A percentile compares a stretch with the other conserved stretches of the same genome.
These are phyloP conservation scores for Penicillium daleae DNA, from an alignment of 495 filamentous ascomycete species.

Conservation along the genomic window DNA sequence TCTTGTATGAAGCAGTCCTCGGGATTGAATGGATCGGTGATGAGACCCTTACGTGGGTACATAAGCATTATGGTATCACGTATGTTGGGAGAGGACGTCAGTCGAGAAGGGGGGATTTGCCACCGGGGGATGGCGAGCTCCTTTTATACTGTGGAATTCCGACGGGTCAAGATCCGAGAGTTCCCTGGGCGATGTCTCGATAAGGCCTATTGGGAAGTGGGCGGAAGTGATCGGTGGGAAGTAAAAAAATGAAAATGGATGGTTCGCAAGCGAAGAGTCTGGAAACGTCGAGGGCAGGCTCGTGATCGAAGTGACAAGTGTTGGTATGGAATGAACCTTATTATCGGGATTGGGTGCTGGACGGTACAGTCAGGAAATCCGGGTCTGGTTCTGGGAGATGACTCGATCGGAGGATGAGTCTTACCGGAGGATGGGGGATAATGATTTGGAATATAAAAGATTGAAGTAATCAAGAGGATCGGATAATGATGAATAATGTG, in stretches of 20 bases:
- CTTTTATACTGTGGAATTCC: slow-evolving; percentile 37
- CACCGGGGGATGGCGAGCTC: slow-evolving; percentile 39
- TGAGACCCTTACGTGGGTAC: slow-evolving; percentile 55
- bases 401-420: slow-evolving; percentile 27
- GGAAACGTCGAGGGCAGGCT: slow-evolving; percentile 43
- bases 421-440: slow-evolving; percentile 11
- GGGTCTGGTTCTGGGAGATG: slow-evolving; percentile 28
- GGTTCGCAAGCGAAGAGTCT: slow-evolving; percentile 35
- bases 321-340: slow-evolving; percentile 27
- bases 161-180: slow-evolving; percentile 38
- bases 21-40: slow-evolving; percentile 46
- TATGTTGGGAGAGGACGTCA: slow-evolving; percentile 32
- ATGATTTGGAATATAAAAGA: not conserved
- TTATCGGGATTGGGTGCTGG: slow-evolving; percentile 11
- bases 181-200: slow-evolving; percentile 24
- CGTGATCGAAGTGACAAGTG: slow-evolving; percentile 19
- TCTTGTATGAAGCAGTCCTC: slow-evolving; percentile 52
- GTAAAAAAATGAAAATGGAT: not conserved
- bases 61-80: slow-evolving; percentile 51
- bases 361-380: slow-evolving; percentile 4
- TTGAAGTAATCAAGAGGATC: not conserved
- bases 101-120: slow-evolving; percentile 33
- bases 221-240: slow-evolving; percentile 11
- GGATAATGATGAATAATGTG: slow-evolving; percentile 29
- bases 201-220: slow-evolving; percentile 4